A percentile compares a stretch with the other conserved stretches of the same genome.
phyloP scores from a whole-genome alignment of 2,329 filamentous ascomycete species.

The Fusarium incarnatum region DNA sequence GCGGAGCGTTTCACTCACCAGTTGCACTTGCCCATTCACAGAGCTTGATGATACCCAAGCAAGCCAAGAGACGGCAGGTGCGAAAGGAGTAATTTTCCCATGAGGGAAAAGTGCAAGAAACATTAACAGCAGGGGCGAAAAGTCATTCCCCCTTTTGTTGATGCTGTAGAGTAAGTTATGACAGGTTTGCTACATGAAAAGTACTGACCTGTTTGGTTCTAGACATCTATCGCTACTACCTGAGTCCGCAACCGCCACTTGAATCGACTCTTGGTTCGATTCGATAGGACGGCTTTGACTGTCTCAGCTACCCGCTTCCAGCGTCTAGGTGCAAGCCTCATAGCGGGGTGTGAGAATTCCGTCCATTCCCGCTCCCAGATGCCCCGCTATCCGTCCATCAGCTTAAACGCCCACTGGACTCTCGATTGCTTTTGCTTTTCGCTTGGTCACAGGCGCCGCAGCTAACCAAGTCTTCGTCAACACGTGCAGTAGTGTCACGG shows the following conservation, averaged over 20 bases:
- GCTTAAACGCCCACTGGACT: slow-evolving; percentile 27
- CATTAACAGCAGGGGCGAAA: slow-evolving; percentile 11
- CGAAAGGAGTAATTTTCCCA: slow-evolving; percentile 21
- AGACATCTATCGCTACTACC: background rate
- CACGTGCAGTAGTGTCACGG: slow-evolving; percentile 38
- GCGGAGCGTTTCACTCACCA: slow-evolving; percentile 45
- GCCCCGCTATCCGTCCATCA: slow-evolving; percentile 17
- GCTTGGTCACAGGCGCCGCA: slow-evolving; percentile 25
- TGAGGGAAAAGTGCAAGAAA: slow-evolving; percentile 22
- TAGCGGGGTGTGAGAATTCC: slow-evolving; percentile 5
- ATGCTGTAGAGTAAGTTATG: slow-evolving; percentile 1
- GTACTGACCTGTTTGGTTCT: background rate
- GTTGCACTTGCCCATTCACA: slow-evolving; percentile 33
- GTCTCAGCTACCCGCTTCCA: slow-evolving; percentile 14
- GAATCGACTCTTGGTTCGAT: background rate
- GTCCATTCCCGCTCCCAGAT: background rate
- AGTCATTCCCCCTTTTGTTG: slow-evolving; percentile 13
- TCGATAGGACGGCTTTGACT: background rate
- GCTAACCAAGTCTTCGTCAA: slow-evolving; percentile 2
- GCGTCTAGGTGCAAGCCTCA: slow-evolving; percentile 19
- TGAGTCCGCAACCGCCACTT: slow-evolving; percentile 9
- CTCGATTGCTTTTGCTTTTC: slow-evolving; percentile 23
- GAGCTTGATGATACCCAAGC: slow-evolving; percentile 35
- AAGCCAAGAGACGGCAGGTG: slow-evolving; percentile 20
- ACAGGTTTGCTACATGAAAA: slow-evolving; percentile 2